Evolutionary conservation across 2,329 filamentous ascomycete species (phyloP).

Genomic region (Lasiodiplodia gonubiensis): DNA sequence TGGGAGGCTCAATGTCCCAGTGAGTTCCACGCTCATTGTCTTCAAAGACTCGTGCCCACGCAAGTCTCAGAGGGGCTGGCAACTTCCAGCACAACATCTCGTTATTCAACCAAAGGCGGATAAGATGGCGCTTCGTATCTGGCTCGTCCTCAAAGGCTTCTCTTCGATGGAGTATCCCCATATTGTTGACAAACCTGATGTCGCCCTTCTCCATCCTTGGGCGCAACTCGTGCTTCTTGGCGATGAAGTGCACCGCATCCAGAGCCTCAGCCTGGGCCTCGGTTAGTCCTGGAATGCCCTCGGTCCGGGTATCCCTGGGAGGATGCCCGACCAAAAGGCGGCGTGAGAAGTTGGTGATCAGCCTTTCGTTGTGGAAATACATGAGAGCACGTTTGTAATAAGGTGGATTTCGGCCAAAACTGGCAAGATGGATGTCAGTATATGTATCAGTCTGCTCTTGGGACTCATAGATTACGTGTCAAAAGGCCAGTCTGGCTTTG

Average conservation of each 20-base stretch:
- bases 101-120: not conserved
- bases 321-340: not conserved
- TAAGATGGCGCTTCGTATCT: not conserved
- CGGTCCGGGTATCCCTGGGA: not conserved
- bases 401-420: not conserved
- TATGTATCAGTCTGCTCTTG: too few relatives aligned
- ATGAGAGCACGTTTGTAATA: not conserved
- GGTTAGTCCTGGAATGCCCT: not conserved
- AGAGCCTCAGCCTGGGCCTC: not conserved
- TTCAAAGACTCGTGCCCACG: not conserved
- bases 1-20: not conserved
- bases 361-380: not conserved
- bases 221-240: not conserved
- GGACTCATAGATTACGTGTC: too few relatives aligned
- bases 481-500: constrained; percentile 3
- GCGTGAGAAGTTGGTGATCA: not conserved
- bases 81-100: not conserved
- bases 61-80: not conserved
- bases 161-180: not conserved
- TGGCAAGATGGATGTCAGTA: not conserved
- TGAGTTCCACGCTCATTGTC: not conserved
- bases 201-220: not conserved
- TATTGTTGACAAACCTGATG: not conserved
- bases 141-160: not conserved
- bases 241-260: not conserved